Conservation (phyloP, 1,139 yeast genomes). For the Candida gigantensis region DNA sequence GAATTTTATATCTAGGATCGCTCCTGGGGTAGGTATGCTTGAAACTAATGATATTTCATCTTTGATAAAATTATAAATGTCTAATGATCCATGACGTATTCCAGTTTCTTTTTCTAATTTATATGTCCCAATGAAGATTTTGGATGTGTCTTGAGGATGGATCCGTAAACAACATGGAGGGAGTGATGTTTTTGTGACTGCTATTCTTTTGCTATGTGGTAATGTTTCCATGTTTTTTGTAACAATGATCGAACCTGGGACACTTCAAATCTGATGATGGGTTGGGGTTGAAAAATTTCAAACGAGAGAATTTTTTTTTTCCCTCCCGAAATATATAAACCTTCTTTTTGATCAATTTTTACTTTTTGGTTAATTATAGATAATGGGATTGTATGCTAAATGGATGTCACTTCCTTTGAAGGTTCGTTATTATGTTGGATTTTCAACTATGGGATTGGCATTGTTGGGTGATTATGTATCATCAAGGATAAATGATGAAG, state of each 20-base stretch:
- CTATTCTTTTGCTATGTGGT: slow-evolving; percentile 19
- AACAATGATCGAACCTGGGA: too few species aligned
- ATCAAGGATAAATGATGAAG: slow-evolving; percentile 47
- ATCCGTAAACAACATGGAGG: slow-evolving; percentile 85
- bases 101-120: slow-evolving; percentile 63
- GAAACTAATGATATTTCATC: slow-evolving; percentile 11
- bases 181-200: slow-evolving; percentile 42
- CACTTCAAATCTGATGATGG: too few species aligned
- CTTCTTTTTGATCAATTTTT: not conserved
- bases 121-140: slow-evolving; percentile 75
- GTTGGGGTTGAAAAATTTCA: too few species aligned
- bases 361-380: not conserved
- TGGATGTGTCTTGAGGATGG: slow-evolving; percentile 50
- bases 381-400: slow-evolving; percentile 41
- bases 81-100: slow-evolving; percentile 71
- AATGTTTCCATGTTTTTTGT: slow-evolving; percentile 1
- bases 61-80: slow-evolving; percentile 45
- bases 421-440: slow-evolving; percentile 54
- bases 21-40: slow-evolving; percentile 41
- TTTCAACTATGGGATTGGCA: slow-evolving; percentile 55
- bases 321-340: too few species aligned
- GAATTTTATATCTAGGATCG: slow-evolving; percentile 75
- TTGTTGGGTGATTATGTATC: slow-evolving; percentile 52
- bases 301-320: not conserved
- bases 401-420: slow-evolving; percentile 55